Evolutionary conservation across 352 stramenopile genomes (phyloP), one percentile per base, ranked within the genome.

Genomic region (Pythium catenulatum): DNA sequence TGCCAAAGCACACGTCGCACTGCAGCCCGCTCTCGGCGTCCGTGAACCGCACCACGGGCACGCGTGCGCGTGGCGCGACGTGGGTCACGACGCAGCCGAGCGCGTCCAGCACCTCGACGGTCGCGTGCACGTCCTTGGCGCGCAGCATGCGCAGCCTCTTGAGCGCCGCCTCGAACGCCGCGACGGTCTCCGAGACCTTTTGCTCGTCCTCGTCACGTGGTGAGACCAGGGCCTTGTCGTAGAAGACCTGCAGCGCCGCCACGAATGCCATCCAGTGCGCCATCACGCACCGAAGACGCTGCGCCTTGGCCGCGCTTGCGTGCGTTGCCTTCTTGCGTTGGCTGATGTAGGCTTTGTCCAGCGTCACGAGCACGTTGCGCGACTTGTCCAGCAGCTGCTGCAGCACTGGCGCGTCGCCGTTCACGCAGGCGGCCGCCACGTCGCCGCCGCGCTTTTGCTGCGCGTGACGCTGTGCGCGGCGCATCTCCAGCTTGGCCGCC

Each of bases 1-100:
- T 98, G 19, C 96, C 95, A 68, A 98, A 96, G 88, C 95, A 97
- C 84, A 98, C 58, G 59, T 98, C 95, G 69, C 94, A 97, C 43
- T 98, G 95, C 3, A 96, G 81, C 25, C 88, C 87, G 19, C 87
- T 97, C 34, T 70, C 86, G 3, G 54, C 77, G 81, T 98, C 90
- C 27, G 92, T 86, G 66, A 97, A 98, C 17, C 93, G 90, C 63
- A 98, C 97, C 79, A 98, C 96, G 11, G 95, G 95, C 39, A 98
- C 92, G 7, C 95, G 95, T 21, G 95, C 95, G 14, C 92, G 89
- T 77, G 90, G 82, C 77, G 98, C 92, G n/a, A 98, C 92, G 17
- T 95, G 79, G 6, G 90, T 86, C 19, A 98, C 87, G 48, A 92
- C 82, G 56, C 93, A 98, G 17, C 90, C 91, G 17, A 85, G 76